Base-by-base conservation (phyloP, 306 rosid genomes). In the Cucumis melo region DNA sequence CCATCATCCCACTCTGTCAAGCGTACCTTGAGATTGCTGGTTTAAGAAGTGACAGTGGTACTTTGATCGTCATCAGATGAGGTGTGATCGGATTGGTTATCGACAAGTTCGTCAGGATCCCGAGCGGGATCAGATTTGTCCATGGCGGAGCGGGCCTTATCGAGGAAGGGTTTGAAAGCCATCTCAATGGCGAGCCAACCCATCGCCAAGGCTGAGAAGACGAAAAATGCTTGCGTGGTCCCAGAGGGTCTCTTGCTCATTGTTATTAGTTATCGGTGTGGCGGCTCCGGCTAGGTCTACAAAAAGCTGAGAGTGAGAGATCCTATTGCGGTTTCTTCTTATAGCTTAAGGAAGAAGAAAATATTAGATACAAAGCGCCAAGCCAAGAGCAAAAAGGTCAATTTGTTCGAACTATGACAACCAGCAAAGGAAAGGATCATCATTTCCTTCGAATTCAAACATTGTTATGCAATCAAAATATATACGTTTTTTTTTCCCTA, bases 171-270 rank as follows among this genome's bases (percentile, higher is more conserved):
- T 76, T 92, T 92, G 85, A 91, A 70, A 23, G 95, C 96, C 11
- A 90, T 75, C 86, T 94, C 97, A 2, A 94, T 85, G 44, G 95
- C 88, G 14, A 88, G 72, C 97, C 99, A 94, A 0, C 72, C 97
- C 1, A 83, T 78, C 0, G 97, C 93, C 51, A 91, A 88, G 85
- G 95, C 96, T 80, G 96, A 95, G 9, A 83, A 82, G 27, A 90
- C 91, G 70, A 92, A 83, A 83, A 68, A 27, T 3, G 92, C 93
- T 81, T 92, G 95, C 87, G 88, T 89, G 19, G 86, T 77, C 10
- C 60, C 87, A 32, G 80, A 9, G 27, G 78, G 19, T 61, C 87
- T 72, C 21, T 50, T 93, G 20, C 84, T 92, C 97, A 91, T 85
- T 48, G 53, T 50, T 19, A 38, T 41, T 34, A 27, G 5, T 55